A percentile compares a stretch with the other conserved stretches of the same genome.
phyloP scores from a whole-genome alignment of 805 yeast species.

The Scheffersomyces coipomensis region DNA sequence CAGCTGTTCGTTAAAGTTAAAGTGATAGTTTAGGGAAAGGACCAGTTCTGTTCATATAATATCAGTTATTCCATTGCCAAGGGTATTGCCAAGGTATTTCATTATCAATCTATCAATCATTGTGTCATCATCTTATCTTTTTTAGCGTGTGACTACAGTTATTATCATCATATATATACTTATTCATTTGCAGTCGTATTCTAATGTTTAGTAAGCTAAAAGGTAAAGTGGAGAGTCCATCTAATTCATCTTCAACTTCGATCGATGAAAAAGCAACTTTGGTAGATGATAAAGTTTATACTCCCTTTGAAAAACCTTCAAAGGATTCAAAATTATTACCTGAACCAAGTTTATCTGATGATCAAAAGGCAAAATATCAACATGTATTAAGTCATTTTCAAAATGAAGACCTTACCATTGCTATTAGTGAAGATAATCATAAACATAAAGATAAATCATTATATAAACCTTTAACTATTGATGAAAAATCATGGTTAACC shows the following conservation, averaged over 20 bases:
- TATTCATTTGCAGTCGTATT: not conserved
- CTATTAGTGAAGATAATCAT: constrained; percentile 48
- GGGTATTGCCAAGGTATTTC: too few species aligned
- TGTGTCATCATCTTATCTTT: too few species aligned
- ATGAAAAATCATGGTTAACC: constrained; percentile 90
- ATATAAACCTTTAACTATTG: constrained; percentile 22
- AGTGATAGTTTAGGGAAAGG: too few species aligned
- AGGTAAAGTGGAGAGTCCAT: constrained; percentile 8
- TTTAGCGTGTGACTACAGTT: not conserved
- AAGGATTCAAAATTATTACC: constrained; percentile 48
- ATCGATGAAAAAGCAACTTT: constrained; percentile 3
- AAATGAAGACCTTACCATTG: constrained; percentile 47
- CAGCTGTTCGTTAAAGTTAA: too few species aligned
- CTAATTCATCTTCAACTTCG: constrained; percentile 7
- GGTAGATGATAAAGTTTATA: constrained; percentile 9
- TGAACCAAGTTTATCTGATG: constrained; percentile 45
- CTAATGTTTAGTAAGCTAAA: constrained; percentile 18
- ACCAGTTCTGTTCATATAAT: too few species aligned
- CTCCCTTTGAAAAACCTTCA: constrained; percentile 19
- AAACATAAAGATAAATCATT: constrained; percentile 37
- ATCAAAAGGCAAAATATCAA: constrained; percentile 60
- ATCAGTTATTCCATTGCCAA: too few species aligned
- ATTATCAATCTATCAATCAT: too few species aligned
- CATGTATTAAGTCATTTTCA: constrained; percentile 64
- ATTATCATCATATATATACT: not conserved